These are phyloP conservation scores for Begonia peltatifolia DNA, from an alignment of 306 rosid genomes.

Conservation along the genomic window DNA sequence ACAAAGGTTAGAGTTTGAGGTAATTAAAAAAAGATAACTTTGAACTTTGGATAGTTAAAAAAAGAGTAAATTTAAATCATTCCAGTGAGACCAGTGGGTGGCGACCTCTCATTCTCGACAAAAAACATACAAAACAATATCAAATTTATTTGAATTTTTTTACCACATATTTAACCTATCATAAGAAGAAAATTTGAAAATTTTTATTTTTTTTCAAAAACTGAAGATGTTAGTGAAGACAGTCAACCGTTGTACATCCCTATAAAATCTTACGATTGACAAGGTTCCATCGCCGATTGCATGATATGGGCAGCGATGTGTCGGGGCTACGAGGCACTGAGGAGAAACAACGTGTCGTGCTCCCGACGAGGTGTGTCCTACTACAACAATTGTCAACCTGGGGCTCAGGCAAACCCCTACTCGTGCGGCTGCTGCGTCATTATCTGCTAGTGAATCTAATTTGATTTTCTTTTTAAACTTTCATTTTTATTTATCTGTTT, in stretches of 20 bases:
- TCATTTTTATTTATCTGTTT: too few species aligned
- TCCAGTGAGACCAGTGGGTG: too few species aligned
- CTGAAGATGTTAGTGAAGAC: conserved; percentile 29
- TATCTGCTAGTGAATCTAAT: conserved; percentile 69
- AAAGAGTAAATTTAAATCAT: too few species aligned
- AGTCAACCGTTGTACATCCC: conserved; percentile 28
- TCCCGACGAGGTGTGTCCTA: conserved; percentile 90
- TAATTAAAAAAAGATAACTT: too few species aligned
- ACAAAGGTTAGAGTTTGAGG: too few species aligned
- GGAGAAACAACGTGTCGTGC: conserved; percentile 86
- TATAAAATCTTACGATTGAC: conserved; percentile 24
- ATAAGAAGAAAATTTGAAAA: too few species aligned
- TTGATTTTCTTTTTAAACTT: not conserved
- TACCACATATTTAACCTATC: too few species aligned
- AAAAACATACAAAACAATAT: too few species aligned
- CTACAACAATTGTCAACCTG: conserved; percentile 80
- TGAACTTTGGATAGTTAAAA: too few species aligned
- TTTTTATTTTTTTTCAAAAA: conserved; percentile 30
- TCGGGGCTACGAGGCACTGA: conserved; percentile 54
- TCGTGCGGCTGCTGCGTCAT: conserved; percentile 65
- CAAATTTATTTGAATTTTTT: too few species aligned
- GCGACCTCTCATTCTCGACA: too few species aligned
- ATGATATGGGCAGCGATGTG: conserved; percentile 35
- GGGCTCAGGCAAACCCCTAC: conserved; percentile 91
- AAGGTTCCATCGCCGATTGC: conserved; percentile 58